phyloP scores from a whole-genome alignment of 371 early-diverging fungal genomes.

The Mucor mucedo region DNA sequence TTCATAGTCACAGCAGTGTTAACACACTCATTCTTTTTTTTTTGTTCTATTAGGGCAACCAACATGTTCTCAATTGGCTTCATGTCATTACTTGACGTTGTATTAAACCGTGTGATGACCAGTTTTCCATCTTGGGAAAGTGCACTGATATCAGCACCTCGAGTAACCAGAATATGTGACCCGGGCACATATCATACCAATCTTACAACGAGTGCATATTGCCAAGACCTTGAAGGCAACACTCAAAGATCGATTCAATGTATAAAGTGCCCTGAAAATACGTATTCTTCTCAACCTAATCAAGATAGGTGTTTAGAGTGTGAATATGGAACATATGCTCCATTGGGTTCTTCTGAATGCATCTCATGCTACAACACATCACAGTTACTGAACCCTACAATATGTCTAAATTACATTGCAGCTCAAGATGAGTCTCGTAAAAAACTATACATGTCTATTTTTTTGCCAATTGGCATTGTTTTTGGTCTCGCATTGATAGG shows the following conservation, averaged over 20 bases:
- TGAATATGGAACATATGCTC: constrained; percentile 25
- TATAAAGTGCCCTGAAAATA: constrained; percentile 40
- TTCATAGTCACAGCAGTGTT: neutral
- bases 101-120: constrained; percentile 20
- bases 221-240: constrained; percentile 23
- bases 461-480: constrained; percentile 34
- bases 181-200: constrained; percentile 32
- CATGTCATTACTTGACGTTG: constrained; percentile 33
- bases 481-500: neutral
- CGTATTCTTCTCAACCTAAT: constrained; percentile 27
- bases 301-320: constrained; percentile 42
- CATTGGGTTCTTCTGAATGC: constrained; percentile 27
- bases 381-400: constrained; percentile 13
- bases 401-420: constrained; percentile 20
- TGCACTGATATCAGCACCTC: constrained; percentile 22
- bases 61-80: constrained; percentile 40
- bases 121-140: constrained; percentile 32
- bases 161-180: constrained; percentile 11
- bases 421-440: constrained; percentile 11
- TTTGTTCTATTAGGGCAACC: constrained; percentile 23
- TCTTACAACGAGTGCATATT: constrained; percentile 22
- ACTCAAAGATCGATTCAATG: constrained; percentile 32
- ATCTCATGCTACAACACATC: constrained; percentile 24
- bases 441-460: constrained; percentile 33
- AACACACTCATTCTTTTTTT: neutral